A percentile compares a stretch with the other conserved stretches of the same genome.
phyloP scores from a whole-genome alignment of 2,329 filamentous ascomycete genomes.

The Daldinia eschscholtzii region DNA sequence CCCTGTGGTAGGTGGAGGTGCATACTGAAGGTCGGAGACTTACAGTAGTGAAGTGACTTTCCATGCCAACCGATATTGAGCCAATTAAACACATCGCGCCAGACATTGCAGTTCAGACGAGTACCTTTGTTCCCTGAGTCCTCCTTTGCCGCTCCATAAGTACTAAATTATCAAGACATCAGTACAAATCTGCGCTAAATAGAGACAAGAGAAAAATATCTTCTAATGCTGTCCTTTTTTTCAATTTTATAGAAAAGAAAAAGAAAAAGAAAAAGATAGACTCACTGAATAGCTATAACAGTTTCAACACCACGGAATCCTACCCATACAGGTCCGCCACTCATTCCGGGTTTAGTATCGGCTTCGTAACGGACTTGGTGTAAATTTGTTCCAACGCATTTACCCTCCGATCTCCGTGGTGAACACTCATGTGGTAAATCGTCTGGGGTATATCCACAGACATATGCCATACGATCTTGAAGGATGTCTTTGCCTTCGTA shows the following conservation, averaged over 20 bases:
- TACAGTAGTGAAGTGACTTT: constrained; percentile 36
- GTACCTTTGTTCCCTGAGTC: constrained; percentile 27
- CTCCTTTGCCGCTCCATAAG: constrained; percentile 23
- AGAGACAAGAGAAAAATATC: too few species aligned
- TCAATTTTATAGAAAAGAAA: not conserved
- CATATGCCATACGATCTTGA: constrained; percentile 17
- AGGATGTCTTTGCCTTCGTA: constrained; percentile 22
- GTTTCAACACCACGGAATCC: constrained; percentile 34
- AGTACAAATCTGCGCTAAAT: not conserved
- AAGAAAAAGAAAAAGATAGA: not conserved
- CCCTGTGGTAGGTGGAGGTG: constrained; percentile 25
- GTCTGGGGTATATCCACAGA: constrained; percentile 29
- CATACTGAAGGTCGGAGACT: constrained; percentile 21
- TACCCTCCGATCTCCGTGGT: constrained; percentile 28
- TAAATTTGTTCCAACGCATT: constrained; percentile 4
- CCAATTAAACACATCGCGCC: constrained; percentile 33
- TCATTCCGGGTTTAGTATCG: constrained; percentile 29
- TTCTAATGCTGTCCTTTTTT: too few species aligned
- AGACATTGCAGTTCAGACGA: constrained; percentile 26
- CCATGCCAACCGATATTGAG: constrained; percentile 28
- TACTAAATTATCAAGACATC: constrained; percentile 15
- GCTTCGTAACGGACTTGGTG: constrained; percentile 31
- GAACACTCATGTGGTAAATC: constrained; percentile 10
- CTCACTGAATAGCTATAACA: constrained; percentile 38
- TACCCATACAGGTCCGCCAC: constrained; percentile 35